These are phyloP conservation scores for Pestalotiopsis sp. DNA, from an alignment of 2,329 filamentous ascomycete species.

Conservation along the genomic window DNA sequence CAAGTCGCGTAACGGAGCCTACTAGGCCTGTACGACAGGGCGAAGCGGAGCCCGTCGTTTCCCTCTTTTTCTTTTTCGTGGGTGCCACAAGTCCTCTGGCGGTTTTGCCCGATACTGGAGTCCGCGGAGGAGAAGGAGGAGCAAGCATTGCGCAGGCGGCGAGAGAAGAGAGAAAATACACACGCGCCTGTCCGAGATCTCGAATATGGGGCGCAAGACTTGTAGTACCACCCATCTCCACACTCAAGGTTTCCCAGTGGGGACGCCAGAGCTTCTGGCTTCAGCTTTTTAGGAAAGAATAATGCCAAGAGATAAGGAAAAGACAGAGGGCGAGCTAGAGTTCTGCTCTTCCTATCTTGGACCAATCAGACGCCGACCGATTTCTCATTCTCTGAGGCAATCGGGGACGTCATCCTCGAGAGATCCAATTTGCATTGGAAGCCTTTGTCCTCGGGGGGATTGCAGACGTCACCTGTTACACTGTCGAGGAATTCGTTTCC, in stretches of 20 bases:
- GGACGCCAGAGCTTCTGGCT: neutral
- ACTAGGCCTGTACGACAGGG: neutral
- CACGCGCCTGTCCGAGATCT: neutral
- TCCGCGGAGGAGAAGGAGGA: neutral
- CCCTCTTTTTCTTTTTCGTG: neutral
- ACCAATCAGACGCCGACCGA: constrained; percentile 22
- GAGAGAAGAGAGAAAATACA: neutral
- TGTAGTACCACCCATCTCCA: neutral
- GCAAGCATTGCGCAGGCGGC: neutral
- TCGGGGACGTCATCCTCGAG: constrained; percentile 20
- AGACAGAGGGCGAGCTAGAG: neutral
- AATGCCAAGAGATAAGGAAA: constrained; percentile 11
- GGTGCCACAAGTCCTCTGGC: neutral
- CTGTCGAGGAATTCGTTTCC: neutral
- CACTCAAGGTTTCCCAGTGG: neutral
- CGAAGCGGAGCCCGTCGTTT: neutral
- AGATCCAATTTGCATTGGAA: constrained; percentile 1
- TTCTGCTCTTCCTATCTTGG: constrained; percentile 4
- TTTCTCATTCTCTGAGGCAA: constrained; percentile 28
- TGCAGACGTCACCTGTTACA: neutral
- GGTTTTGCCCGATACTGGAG: neutral
- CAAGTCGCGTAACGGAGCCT: no score
- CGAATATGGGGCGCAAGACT: neutral
- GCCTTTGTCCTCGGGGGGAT: neutral
- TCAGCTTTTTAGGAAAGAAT: neutral